phyloP scores from a whole-genome alignment of 2,329 filamentous ascomycete species.

The Penicillium glabrum region DNA sequence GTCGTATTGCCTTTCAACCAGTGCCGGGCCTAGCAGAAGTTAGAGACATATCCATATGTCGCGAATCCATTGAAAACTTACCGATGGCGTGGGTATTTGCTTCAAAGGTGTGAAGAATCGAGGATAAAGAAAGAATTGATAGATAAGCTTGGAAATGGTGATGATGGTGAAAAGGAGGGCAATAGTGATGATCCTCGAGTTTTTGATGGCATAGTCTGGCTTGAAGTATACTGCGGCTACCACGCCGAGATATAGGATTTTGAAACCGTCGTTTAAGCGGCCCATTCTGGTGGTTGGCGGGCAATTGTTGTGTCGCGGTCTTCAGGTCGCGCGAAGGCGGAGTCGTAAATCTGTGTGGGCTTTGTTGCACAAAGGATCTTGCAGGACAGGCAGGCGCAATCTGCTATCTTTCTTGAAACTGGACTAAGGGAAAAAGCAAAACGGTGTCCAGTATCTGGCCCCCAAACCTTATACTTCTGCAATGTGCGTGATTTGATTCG shows the following conservation, averaged over 20 bases:
- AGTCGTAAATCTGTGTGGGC: too few relatives aligned
- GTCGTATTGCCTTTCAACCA: slow-evolving; percentile 50
- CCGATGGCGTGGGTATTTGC: slow-evolving; percentile 55
- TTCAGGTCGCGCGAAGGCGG: too few relatives aligned
- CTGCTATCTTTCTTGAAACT: too few relatives aligned
- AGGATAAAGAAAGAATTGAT: slow-evolving; percentile 56
- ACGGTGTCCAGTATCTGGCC: too few relatives aligned
- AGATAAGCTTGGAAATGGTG: slow-evolving; percentile 25
- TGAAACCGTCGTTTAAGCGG: not conserved
- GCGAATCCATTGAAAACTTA: slow-evolving; percentile 27
- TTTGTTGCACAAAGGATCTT: too few relatives aligned
- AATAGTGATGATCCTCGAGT: slow-evolving; percentile 29
- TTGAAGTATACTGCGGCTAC: slow-evolving; percentile 18
- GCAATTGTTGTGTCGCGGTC: not conserved
- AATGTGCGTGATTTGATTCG: too few relatives aligned
- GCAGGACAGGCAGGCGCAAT: too few relatives aligned
- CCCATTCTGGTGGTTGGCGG: not conserved
- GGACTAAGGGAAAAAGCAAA: too few relatives aligned
- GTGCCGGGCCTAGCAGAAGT: slow-evolving; percentile 32
- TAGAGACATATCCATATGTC: not conserved
- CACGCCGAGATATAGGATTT: slow-evolving; percentile 18
- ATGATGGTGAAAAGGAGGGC: slow-evolving; percentile 22
- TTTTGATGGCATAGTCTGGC: slow-evolving; percentile 30
- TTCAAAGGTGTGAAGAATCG: slow-evolving; percentile 58
- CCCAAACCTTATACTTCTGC: too few relatives aligned